These are phyloP conservation scores for Debaryomyces maramus DNA, from an alignment of 805 yeast genomes.

Conservation along the genomic window DNA sequence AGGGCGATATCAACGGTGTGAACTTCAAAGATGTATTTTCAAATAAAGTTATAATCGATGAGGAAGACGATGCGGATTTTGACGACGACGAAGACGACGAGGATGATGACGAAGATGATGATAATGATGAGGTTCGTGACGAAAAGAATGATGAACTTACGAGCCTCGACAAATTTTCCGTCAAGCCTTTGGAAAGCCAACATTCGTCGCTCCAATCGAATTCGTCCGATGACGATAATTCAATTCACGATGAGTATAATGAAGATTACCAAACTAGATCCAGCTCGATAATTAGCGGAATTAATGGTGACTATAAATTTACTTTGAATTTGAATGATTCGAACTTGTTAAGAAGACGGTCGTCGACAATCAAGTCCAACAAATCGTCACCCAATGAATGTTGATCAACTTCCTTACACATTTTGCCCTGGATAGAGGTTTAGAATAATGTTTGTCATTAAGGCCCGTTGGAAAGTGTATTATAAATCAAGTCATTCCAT, in stretches of 20 bases:
- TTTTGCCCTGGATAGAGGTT: no score
- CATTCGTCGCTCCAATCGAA: constrained; percentile 16
- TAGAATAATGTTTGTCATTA: no score
- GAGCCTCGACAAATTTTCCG: constrained; percentile 18
- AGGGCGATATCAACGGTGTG: constrained; percentile 24
- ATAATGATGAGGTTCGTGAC: constrained; percentile 16
- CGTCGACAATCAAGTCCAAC: constrained; percentile 19
- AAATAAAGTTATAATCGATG: constrained; percentile 21
- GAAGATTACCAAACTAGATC: constrained; percentile 37
- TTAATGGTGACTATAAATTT: constrained; percentile 46
- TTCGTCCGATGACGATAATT: constrained; percentile 21
- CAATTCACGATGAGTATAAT: constrained; percentile 10
- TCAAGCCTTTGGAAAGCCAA: constrained; percentile 10
- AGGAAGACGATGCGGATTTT: constrained; percentile 18
- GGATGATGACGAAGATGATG: constrained; percentile 18
- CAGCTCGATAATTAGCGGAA: constrained; percentile 39
- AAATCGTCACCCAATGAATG: not conserved
- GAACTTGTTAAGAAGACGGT: constrained; percentile 58
- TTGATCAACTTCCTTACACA: no score
- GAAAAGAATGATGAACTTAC: constrained; percentile 23
- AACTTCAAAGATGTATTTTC: constrained; percentile 34
- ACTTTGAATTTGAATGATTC: constrained; percentile 66
- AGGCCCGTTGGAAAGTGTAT: no score
- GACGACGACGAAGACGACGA: constrained; percentile 20
- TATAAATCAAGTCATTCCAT: no score